These are phyloP conservation scores for Furcasterigmium sp. DNA, from an alignment of 2,329 filamentous ascomycete species.

Conservation along the genomic window DNA sequence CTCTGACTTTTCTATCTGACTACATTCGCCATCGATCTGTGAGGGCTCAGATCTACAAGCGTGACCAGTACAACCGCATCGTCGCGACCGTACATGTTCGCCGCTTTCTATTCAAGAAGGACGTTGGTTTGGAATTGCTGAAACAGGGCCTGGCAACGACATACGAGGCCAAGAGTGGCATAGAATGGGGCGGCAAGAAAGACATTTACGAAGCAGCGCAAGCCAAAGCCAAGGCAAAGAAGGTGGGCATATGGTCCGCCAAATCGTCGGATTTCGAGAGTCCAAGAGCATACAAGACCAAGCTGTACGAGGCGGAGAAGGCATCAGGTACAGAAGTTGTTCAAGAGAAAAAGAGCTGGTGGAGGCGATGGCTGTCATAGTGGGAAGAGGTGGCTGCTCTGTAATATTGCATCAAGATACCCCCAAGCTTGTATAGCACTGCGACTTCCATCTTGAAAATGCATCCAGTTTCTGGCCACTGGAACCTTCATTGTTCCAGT, in stretches of 20 bases:
- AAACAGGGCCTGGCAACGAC: slow-evolving; percentile 79
- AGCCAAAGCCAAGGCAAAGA: slow-evolving; percentile 57
- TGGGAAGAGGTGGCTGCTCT: too few relatives aligned
- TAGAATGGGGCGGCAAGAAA: slow-evolving; percentile 75
- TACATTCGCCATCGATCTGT: slow-evolving; percentile 71
- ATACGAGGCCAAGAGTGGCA: slow-evolving; percentile 87
- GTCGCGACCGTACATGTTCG: slow-evolving; percentile 81
- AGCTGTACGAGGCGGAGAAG: slow-evolving; percentile 27
- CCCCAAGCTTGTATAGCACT: neutral
- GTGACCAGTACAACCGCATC: slow-evolving; percentile 88
- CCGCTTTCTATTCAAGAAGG: slow-evolving; percentile 61
- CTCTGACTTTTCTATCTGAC: slow-evolving; percentile 70
- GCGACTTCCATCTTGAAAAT: neutral
- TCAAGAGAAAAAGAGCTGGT: slow-evolving; percentile 7
- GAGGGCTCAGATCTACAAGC: slow-evolving; percentile 74
- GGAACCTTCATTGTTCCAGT: too few relatives aligned
- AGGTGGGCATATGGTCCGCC: slow-evolving; percentile 71
- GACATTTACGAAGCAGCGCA: slow-evolving; percentile 62
- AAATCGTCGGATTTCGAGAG: slow-evolving; percentile 65
- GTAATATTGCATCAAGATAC: too few relatives aligned
- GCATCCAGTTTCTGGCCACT: too few relatives aligned
- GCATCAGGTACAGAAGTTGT: slow-evolving; percentile 17
- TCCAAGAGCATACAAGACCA: slow-evolving; percentile 79
- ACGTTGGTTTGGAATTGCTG: slow-evolving; percentile 89
- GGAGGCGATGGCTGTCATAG: slow-evolving; percentile 9